Base-by-base conservation (phyloP, 768 basidiomycete genomes). In the Auriscalpium orientale region DNA sequence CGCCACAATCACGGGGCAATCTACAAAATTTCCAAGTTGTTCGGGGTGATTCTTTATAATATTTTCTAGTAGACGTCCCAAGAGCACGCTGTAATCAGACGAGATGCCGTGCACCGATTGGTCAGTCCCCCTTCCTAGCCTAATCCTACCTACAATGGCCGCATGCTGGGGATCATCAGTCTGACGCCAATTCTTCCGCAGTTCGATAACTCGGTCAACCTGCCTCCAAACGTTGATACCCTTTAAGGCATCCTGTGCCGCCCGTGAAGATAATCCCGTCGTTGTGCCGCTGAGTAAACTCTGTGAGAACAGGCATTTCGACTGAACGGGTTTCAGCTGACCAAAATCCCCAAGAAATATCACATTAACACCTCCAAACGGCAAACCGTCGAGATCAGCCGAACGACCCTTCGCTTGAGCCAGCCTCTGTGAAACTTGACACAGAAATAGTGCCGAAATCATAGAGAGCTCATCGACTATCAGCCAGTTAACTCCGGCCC, bases 401-500 rank as follows among this genome's bases (percentile, higher is more conserved):
- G 18, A 4, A 18, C 6, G 6, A 2, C 18, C 15, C 13, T 15
- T 18, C 43, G 43, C 43, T 18, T 44, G 15, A 4, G 15, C 18
- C 6, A 44, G 6, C 43, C 43, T 44, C 15, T 3, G 2, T 15
- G 13, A 15, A 6, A 44, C 15, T 15, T 15, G 18, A 6, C 15
- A 2, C 2, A 44, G 43, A 13, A 44, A 18, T 2, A 2, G 13
- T 6, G 43, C 43, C 13, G 15, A 15, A 44, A 44, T 44, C 43
- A 52, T 52, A 20, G 51, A 52, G 4, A 52, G 13, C 36, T 52
- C 51, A 20, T 52, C 51, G 5, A 52, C 20, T 10, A 52, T 44
- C 2, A 67, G 33, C 16, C 58, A 65, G 6, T 51, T 18, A 2
- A 64, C 65, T 3, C 36, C 38, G 16, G 10, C 35, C 65, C 66